Percentiles rank a stretch among this genome's conserved stretches.
These are phyloP conservation scores for Plasmodium blacklocki DNA, from an alignment of 169 alveolate species.

Conservation along the genomic window DNA sequence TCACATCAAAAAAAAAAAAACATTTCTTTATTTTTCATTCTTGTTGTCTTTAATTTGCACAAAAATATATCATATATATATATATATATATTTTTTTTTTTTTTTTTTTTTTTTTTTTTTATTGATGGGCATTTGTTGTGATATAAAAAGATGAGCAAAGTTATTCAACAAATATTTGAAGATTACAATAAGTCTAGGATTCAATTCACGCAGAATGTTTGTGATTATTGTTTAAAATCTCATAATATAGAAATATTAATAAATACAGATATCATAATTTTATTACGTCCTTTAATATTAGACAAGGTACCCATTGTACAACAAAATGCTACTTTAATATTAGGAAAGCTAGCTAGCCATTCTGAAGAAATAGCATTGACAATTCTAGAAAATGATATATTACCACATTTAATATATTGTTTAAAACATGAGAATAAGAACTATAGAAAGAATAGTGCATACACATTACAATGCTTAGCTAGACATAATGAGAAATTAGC, in stretches of 20 bases:
- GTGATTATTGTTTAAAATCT: slow-evolving; percentile 55
- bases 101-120: no score
- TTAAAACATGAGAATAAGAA: slow-evolving; percentile 75
- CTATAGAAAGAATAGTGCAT: slow-evolving; percentile 60
- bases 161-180: slow-evolving; percentile 54
- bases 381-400: slow-evolving; percentile 58
- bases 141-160: slow-evolving; percentile 45
- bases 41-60: no score
- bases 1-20: no score
- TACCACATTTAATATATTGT: slow-evolving; percentile 71
- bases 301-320: slow-evolving; percentile 70
- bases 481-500: slow-evolving; percentile 68
- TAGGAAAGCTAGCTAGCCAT: slow-evolving; percentile 57
- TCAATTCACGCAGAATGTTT: slow-evolving; percentile 56
- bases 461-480: slow-evolving; percentile 56
- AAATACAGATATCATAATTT: slow-evolving; percentile 57
- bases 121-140: no score
- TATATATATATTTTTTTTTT: no score
- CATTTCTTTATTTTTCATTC: no score
- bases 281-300: slow-evolving; percentile 58
- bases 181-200: slow-evolving; percentile 45
- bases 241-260: slow-evolving; percentile 62
- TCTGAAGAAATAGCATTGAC: slow-evolving; percentile 68
- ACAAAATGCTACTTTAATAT: slow-evolving; percentile 59
- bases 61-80: no score